Conservation (phyloP, 2,329 filamentous ascomycete genomes). For the Lecanosticta acicola region DNA sequence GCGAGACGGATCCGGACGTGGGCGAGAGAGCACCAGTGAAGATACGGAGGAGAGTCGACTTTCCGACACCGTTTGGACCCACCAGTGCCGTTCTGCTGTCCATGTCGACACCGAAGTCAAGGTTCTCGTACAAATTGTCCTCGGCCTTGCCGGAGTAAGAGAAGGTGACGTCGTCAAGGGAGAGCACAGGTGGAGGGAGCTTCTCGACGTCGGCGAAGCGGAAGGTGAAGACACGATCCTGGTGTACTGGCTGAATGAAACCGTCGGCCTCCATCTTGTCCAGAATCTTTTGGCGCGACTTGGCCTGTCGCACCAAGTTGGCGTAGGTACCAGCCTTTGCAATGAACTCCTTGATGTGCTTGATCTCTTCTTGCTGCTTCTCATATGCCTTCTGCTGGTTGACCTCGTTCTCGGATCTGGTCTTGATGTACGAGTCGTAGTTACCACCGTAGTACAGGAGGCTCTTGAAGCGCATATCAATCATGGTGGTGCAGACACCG, state of each 20-base stretch:
- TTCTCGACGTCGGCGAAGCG: constrained; percentile 98
- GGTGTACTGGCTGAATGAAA: constrained; percentile 84
- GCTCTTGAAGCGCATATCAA: constrained; percentile 87
- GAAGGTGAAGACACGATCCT: constrained; percentile 92
- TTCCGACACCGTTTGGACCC: constrained; percentile 97
- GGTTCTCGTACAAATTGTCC: constrained; percentile 92
- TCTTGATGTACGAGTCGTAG: constrained; percentile 97
- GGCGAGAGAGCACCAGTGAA: constrained; percentile 95
- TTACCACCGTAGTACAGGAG: constrained; percentile 99
- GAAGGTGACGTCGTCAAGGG: constrained; percentile 96
- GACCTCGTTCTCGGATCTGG: constrained; percentile 83
- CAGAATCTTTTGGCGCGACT: constrained; percentile 98
- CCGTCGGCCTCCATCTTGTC: constrained; percentile 99
- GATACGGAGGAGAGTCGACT: constrained; percentile 89
- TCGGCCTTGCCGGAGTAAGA: constrained; percentile 86
- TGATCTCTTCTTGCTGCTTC: constrained; percentile 98
- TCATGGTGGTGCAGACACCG: constrained; percentile 97
- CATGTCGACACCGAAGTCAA: constrained; percentile 99
- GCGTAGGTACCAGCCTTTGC: constrained; percentile 98
- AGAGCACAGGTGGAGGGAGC: constrained; percentile 93
- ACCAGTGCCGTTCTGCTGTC: constrained; percentile 95
- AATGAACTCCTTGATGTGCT: constrained; percentile 99
- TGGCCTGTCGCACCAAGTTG: constrained; percentile 97
- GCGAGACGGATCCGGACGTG: constrained; percentile 72
- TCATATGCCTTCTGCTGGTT: constrained; percentile 99